These are phyloP conservation scores for Mercurialis annua DNA, from an alignment of 345 rosid genomes.

Conservation along the genomic window DNA sequence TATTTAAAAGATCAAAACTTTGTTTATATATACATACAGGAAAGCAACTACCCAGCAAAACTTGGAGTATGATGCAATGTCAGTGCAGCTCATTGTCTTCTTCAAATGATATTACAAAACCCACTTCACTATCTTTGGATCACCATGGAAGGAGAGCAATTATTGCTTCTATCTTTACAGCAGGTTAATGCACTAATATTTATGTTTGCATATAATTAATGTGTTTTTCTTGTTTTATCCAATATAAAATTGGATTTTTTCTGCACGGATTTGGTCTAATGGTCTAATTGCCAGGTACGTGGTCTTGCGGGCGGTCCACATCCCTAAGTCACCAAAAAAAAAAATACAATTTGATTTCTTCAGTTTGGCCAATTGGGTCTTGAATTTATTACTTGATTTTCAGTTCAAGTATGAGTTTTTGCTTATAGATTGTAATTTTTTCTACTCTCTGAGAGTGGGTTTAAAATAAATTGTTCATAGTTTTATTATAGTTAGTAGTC, in stretches of 20 bases:
- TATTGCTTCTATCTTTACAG: conserved; percentile 49
- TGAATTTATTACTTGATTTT: not conserved
- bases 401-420: not conserved
- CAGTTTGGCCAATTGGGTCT: conserved; percentile 14
- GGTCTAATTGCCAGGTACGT: too few species aligned
- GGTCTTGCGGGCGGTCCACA: too few species aligned
- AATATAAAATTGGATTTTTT: not conserved
- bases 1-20: not conserved
- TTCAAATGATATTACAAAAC: conserved; percentile 26
- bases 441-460: not conserved
- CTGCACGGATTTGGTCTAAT: too few species aligned
- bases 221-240: not conserved
- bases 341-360: not conserved
- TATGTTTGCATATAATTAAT: not conserved
- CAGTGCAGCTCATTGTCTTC: conserved; percentile 52
- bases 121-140: conserved; percentile 19
- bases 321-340: too few species aligned
- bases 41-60: conserved; percentile 28
- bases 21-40: conserved; percentile 40
- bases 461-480: not conserved
- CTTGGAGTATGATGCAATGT: conserved; percentile 23
- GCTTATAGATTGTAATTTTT: not conserved
- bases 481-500: not conserved
- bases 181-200: conserved; percentile 39
- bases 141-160: conserved; percentile 56